These are phyloP conservation scores for Arctostaphylos glauca DNA, from an alignment of 148 eudicot genomes.

Conservation along the genomic window DNA sequence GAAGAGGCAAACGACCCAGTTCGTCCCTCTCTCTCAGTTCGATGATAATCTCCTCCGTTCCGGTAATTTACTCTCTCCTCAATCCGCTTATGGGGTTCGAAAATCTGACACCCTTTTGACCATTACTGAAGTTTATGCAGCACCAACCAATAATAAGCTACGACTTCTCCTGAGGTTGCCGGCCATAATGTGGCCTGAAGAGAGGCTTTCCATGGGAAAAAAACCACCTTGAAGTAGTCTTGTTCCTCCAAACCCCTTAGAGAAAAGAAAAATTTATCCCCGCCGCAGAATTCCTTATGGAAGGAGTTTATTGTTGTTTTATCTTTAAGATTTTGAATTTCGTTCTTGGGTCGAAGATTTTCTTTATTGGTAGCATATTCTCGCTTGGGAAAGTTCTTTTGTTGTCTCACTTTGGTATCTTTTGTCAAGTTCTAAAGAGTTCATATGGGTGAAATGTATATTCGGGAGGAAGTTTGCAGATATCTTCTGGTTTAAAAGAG, in stretches of 20 bases:
- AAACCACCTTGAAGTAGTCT: not conserved
- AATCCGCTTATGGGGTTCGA: not conserved
- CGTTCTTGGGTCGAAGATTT: not conserved
- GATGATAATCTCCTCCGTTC: constrained; percentile 70
- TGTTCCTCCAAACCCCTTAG: not conserved
- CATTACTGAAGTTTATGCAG: not conserved
- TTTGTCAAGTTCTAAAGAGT: not conserved
- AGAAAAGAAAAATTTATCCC: not conserved
- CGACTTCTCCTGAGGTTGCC: not conserved
- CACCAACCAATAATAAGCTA: not conserved
- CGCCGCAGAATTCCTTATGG: not conserved
- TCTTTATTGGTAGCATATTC: not conserved
- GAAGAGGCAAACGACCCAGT: constrained; percentile 52
- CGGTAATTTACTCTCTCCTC: constrained; percentile 34
- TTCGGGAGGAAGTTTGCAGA: not conserved
- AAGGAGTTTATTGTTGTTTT: not conserved
- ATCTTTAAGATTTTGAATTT: not conserved
- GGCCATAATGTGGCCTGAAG: not conserved
- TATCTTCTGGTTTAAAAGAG: not conserved
- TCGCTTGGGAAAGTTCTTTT: not conserved
- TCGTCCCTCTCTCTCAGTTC: constrained; percentile 70
- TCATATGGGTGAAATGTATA: not conserved
- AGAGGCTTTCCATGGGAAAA: not conserved
- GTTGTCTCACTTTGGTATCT: constrained; percentile 2
- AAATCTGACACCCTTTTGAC: not conserved